Evolutionary conservation across 2,329 filamentous ascomycete genomes (phyloP), one percentile per base, ranked within the genome.

Genomic region (Aspergillus clavatus): DNA sequence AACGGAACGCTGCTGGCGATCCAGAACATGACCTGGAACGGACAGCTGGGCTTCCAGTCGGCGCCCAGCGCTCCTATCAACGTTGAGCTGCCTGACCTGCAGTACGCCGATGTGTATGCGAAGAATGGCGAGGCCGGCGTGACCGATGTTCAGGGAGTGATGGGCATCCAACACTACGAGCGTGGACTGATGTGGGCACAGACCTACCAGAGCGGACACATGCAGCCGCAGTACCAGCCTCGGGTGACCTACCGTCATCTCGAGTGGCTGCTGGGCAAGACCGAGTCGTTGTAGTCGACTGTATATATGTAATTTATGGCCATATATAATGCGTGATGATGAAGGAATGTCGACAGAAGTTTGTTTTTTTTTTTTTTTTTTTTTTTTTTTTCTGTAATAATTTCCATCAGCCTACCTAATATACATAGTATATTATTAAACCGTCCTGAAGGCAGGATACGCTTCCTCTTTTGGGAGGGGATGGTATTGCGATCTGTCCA

Each of bases 21-120:
- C 52, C 87, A 93, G 61, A 90, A 90, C 71, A 88, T 91, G 82
- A 90, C 86, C 0, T 91, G 83, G 82, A 81, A 81, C 46, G 86
- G 86, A 10, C 64, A 76, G 43, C 78, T 86, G 37, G 87, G 87
- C 0, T 91, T 93, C 73, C 79, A 83, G 58, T 60, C 66, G 1
- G 66, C 69, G 3, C 87, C 87, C 80, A 87, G 57, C 82, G 60
- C 50, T 3, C 60, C 59, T 0, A 62, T 67, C 43, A 47, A 62
- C 27, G 63, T 67, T 47, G 43, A 54, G 14, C 50, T 66, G 2
- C 52, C 59, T 1, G 76, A 82, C 46, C 80, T 84, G 3, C 83
- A 87, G 59, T 87, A 62, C 41, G 50, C 54, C 3, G 47, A 52
- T 3, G 55, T 61, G 7, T 60, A 57, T 5, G 79, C 82, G 1